Conservation (phyloP, 1,139 yeast genomes). For the Magnusiomyces tetraspermus region DNA sequence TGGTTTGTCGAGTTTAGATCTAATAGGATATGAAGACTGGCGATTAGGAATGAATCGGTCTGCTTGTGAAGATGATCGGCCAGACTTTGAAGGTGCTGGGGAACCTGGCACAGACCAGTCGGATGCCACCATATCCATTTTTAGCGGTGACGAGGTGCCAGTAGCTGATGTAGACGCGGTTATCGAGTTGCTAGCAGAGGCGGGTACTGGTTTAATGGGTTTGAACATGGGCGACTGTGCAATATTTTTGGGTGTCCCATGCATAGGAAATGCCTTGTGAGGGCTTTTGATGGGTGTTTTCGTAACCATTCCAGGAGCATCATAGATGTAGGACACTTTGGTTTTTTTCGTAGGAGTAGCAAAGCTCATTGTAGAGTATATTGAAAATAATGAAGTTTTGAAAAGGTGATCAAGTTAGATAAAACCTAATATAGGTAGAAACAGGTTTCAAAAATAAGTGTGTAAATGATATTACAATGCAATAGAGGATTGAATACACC, state of each 20-base stretch:
- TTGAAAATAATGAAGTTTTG: no score
- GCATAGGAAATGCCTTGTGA: conserved; percentile 6
- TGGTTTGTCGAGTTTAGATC: conserved; percentile 33
- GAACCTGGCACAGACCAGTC: conserved; percentile 24
- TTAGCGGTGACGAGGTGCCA: conserved; percentile 36
- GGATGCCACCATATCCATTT: conserved; percentile 36
- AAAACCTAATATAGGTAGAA: no score
- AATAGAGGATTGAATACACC: no score
- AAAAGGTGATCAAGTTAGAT: no score
- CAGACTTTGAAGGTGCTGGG: conserved; percentile 22
- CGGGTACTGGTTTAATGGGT: conserved; percentile 14
- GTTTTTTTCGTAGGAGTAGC: conserved; percentile 24
- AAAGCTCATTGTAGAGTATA: conserved; percentile 21
- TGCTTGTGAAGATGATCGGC: conserved; percentile 27
- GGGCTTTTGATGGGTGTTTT: conserved; percentile 12
- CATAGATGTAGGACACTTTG: conserved; percentile 21
- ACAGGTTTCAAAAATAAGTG: no score
- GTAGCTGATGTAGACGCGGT: conserved; percentile 18
- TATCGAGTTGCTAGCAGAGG: conserved; percentile 17
- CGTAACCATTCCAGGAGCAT: conserved; percentile 19
- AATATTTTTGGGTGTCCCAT: conserved; percentile 8
- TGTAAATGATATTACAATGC: no score
- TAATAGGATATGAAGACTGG: conserved; percentile 35
- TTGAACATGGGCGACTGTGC: conserved; percentile 14
- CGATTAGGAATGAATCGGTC: conserved; percentile 46